Evolutionary conservation across 2,329 filamentous ascomycete genomes (phyloP).

Genomic region (Calonectria montana): DNA sequence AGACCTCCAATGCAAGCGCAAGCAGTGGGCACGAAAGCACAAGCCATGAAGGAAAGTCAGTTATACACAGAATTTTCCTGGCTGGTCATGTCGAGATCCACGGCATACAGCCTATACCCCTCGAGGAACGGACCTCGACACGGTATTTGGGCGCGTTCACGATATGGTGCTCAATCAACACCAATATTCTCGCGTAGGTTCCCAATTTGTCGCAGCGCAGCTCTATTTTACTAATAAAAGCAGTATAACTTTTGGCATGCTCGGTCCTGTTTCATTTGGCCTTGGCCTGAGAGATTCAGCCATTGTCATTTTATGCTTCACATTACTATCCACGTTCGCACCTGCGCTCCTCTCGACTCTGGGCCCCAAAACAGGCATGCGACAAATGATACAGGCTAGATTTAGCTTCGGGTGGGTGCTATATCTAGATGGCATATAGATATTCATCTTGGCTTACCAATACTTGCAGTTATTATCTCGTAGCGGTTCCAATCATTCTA

Average conservation of each 20-base stretch:
- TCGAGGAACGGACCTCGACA: neutral
- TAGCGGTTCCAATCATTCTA: neutral
- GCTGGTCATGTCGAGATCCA: neutral
- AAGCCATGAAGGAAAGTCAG: neutral
- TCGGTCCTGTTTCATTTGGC: neutral
- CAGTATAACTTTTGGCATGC: neutral
- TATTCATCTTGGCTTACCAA: neutral
- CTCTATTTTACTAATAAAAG: neutral
- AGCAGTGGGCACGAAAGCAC: too few species aligned
- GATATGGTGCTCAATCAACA: slow-evolving; percentile 2
- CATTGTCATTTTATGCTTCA: neutral
- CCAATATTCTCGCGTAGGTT: neutral
- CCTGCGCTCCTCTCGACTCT: neutral
- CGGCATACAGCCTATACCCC: neutral
- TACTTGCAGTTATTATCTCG: neutral
- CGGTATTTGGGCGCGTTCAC: neutral
- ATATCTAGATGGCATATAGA: too few species aligned
- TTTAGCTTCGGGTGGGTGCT: neutral
- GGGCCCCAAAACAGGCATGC: neutral
- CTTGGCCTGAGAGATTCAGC: neutral
- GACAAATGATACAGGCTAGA: slow-evolving; percentile 4
- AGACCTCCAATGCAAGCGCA: neutral
- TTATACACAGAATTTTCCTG: neutral
- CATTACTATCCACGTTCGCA: neutral
- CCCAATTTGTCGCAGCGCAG: too few species aligned